Evolutionary conservation across 208 protist species (phyloP), one percentile per base, ranked within the genome.

Genomic region (Acanthamoeba sp.): DNA sequence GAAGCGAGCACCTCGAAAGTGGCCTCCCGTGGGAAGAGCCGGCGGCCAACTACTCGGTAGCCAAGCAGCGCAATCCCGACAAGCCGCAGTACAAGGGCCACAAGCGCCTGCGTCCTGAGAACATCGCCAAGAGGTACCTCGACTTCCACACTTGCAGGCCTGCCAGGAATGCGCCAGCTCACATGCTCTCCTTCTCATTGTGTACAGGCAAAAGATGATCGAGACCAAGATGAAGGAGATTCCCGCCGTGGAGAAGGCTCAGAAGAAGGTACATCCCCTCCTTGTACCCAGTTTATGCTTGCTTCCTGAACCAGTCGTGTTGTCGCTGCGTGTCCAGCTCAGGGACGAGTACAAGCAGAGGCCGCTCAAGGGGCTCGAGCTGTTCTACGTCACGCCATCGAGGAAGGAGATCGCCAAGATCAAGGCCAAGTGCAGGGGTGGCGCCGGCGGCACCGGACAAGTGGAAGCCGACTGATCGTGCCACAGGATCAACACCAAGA

Each of bases 191-290:
- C 59, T 24, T 66, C 59, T n/a, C 16, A 32, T 40, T 24, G 29
- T 7, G 69, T 38, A 38, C 69, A 64, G 85, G 85, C 48, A 91
- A 71, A 91, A 91, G 85, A 91, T 91, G 85, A 91, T 91, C 42
- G 34, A 91, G 59, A 36, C 85, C 57, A 91, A 91, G 85, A 24
- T 91, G 85, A 91, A 91, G 59, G 85, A 91, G 59, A 91, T 91
- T 22, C 85, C 85, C 1, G 59, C 50, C 27, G 38, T 91, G 32
- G 85, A 64, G 34, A 71, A 91, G 59, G 57, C 50, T 7, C 85
- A 91, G 59, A 91, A 91, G 85, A 91, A 91, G 85, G 78, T 87
- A 36, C 73, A 34, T 24, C 24, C 12, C 32, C 1, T 0, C 32
- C n/a, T 76, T 2, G 29, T 36, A 20, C 5, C 4, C 45, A 48